Conservation (phyloP, 2,329 filamentous ascomycete genomes). For the Neurospora sp. region DNA sequence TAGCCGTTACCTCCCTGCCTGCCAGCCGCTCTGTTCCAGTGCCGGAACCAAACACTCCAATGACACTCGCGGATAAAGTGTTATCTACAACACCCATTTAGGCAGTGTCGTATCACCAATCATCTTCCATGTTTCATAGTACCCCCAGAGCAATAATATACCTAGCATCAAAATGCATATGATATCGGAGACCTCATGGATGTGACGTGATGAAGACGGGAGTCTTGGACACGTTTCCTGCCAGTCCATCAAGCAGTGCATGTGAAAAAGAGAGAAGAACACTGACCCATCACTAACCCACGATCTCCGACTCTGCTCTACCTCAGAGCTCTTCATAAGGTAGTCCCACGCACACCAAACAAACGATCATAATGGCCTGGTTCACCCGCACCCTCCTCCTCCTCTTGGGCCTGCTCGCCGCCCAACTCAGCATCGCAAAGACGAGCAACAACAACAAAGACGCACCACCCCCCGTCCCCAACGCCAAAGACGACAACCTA, state of each 20-base stretch:
- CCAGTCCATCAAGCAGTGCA: not conserved
- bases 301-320: not conserved
- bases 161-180: not conserved
- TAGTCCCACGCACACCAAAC: too few relatives aligned
- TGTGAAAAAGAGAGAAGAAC: not conserved
- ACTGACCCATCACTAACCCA: not conserved
- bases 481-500: slow-evolving; percentile 9
- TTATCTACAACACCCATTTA: not conserved
- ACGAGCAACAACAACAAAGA: too few relatives aligned
- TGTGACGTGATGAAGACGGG: not conserved
- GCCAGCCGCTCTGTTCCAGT: not conserved
- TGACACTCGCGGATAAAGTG: not conserved
- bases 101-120: not conserved
- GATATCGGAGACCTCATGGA: too few relatives aligned
- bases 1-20: not conserved
- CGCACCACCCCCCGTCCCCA: not conserved
- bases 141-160: not conserved
- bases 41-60: not conserved
- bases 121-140: not conserved
- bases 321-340: too few relatives aligned
- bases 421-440: too few relatives aligned
- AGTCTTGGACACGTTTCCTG: not conserved
- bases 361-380: too few relatives aligned
- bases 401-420: too few relatives aligned
- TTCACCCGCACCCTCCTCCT: too few relatives aligned